Percentiles rank a stretch among this genome's conserved stretches.
Conservation (phyloP, 768 basidiomycete species). For the Mycena rosella region DNA sequence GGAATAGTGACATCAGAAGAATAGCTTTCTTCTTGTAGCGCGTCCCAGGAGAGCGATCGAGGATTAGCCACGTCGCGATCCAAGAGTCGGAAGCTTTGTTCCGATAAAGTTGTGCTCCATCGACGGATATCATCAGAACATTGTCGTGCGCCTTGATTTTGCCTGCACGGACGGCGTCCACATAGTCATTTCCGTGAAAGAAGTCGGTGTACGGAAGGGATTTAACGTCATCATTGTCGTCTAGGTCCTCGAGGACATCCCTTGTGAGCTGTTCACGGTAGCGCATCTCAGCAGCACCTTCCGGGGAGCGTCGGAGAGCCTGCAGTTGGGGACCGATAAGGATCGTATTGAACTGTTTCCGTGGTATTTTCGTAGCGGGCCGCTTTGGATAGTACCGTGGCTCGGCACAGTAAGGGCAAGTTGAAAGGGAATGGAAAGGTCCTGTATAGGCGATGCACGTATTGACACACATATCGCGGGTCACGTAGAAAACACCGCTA, state of each 20-base stretch:
- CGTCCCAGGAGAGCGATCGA: slow-evolving; percentile 30
- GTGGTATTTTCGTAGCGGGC: slow-evolving; percentile 34
- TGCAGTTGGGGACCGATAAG: slow-evolving; percentile 59
- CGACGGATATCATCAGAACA: slow-evolving; percentile 40
- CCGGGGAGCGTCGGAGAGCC: slow-evolving; percentile 44
- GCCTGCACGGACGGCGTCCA: neutral
- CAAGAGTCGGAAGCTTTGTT: slow-evolving; percentile 44
- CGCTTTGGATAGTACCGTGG: slow-evolving; percentile 42
- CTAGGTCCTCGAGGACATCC: slow-evolving; percentile 30
- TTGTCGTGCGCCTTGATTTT: neutral
- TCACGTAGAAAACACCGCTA: no score
- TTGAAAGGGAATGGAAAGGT: slow-evolving; percentile 49
- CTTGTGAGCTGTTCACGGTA: slow-evolving; percentile 43
- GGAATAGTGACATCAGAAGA: slow-evolving; percentile 11
- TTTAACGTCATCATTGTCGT: neutral
- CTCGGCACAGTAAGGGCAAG: slow-evolving; percentile 49
- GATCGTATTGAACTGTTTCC: slow-evolving; percentile 51
- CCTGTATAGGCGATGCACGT: no score
- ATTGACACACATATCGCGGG: no score
- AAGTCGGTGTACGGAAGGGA: neutral
- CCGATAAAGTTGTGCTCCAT: slow-evolving; percentile 45
- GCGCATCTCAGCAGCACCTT: slow-evolving; percentile 41
- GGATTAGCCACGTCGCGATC: slow-evolving; percentile 47
- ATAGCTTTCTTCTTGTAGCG: slow-evolving; percentile 38
- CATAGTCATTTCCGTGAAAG: neutral